Conservation (phyloP, 2,329 filamentous ascomycete genomes). For the Diaporthe aspalathi region DNA sequence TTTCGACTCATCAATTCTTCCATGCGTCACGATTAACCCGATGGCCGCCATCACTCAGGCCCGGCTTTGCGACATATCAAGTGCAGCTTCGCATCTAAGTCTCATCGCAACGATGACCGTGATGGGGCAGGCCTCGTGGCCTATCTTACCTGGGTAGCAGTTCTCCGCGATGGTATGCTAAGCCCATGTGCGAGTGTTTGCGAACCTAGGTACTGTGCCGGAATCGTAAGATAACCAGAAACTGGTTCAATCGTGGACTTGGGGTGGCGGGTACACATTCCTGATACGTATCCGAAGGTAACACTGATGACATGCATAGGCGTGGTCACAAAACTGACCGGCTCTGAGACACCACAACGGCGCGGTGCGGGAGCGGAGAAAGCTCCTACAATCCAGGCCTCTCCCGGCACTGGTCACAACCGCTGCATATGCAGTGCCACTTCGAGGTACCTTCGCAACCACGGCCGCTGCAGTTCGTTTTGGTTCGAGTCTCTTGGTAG, state of each 20-base stretch:
- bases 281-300: background rate
- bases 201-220: background rate
- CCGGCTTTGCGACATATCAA: slow-evolving; percentile 20
- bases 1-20: slow-evolving; percentile 3
- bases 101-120: background rate
- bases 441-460: background rate
- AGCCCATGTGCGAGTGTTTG: background rate
- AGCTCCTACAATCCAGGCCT: slow-evolving; percentile 2
- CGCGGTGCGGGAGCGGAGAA: slow-evolving; percentile 19
- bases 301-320: slow-evolving; percentile 21
- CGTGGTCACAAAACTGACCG: slow-evolving; percentile 6
- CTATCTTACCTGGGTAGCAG: background rate
- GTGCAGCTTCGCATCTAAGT: slow-evolving; percentile 11
- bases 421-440: slow-evolving; percentile 28
- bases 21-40: background rate
- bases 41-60: background rate
- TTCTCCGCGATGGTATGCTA: slow-evolving; percentile 6
- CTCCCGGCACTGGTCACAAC: slow-evolving; percentile 18
- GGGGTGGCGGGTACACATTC: background rate
- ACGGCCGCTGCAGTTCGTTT: background rate
- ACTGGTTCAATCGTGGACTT: too few relatives aligned
- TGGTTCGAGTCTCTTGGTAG: slow-evolving; percentile 13
- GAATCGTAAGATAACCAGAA: background rate
- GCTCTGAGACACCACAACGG: slow-evolving; percentile 14
- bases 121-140: slow-evolving; percentile 3